Base-by-base conservation (phyloP, 2,329 filamentous ascomycete species). In the Penicillium sclerotigenum region DNA sequence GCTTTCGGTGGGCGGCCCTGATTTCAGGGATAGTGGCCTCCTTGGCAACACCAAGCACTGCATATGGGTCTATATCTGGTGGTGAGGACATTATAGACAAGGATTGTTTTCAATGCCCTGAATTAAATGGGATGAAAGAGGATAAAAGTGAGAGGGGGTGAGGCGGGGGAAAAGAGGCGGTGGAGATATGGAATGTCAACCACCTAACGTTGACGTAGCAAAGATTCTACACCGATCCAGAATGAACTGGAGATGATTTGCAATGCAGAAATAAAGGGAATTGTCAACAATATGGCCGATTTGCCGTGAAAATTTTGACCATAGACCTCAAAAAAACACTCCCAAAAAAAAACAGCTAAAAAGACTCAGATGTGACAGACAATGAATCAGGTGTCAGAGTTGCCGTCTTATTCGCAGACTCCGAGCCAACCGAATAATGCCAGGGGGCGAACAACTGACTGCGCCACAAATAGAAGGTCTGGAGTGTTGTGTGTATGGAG, bases 1-100 rank as follows among this genome's bases (percentile, higher is more conserved):
- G 85, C 73, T 95, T 96, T 66, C 89, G 86, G 77, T 96, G 87
- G 16, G 90, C 88, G 49, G 84, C 82, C 68, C 90, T 88, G 72
- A 97, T 93, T 64, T 87, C 84, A 46, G 85, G 65, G 40, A 86
- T 71, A 58, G 88, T 84, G 46, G 90, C 89, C 73, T 87, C 84
- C 70, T 84, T 88, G 59, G 86, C 71, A 55, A 97, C 83, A 51
- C 89, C 89, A 47, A 97, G 81, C 52, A 84, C 80, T 68, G 81
- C 83, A 79, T 96, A 96, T 47, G 91, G 93, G 77, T 97, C 90
- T 59, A 85, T 68, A 59, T 72, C 68, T 50, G 67, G 68, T 46
- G 59, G 43, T 29, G 65, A 65, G 40, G 59, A 64, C 64, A 71
- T 71, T 57, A 54, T 67, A 2, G 20, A 2, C 43, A 50, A 56